Percentiles rank a stretch among this genome's conserved stretches.
Evolutionary conservation across 78 protist genomes (phyloP).

Genomic region (Bigelowiella natans): DNA sequence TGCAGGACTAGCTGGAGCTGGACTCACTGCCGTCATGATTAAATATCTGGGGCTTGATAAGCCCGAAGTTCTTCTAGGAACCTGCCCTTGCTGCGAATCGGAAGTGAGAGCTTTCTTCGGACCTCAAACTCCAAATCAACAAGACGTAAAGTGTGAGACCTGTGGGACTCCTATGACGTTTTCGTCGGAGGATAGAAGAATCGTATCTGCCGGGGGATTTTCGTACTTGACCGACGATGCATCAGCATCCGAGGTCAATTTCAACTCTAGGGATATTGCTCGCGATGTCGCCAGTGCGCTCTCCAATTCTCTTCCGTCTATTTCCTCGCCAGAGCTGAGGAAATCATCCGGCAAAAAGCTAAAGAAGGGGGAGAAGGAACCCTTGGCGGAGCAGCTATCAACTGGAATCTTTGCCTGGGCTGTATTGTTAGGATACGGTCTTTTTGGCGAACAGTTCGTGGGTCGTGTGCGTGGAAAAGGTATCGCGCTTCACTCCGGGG

Average conservation of each 20-base stretch:
- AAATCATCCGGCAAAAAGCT: neutral
- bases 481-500: neutral
- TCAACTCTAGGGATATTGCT: neutral
- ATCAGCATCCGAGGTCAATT: neutral
- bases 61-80: neutral
- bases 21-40: neutral
- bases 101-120: neutral
- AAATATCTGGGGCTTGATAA: neutral
- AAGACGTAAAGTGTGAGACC: neutral
- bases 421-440: neutral
- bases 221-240: neutral
- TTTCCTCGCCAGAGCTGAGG: neutral
- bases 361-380: neutral
- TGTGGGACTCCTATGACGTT: neutral
- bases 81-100: neutral
- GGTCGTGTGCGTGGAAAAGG: neutral
- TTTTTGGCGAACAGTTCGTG: neutral
- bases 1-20: too few relatives aligned
- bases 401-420: neutral
- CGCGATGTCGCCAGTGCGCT: neutral
- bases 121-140: neutral
- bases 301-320: neutral
- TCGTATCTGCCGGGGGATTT: neutral
- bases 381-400: neutral
- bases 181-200: neutral